phyloP scores from a whole-genome alignment of 306 rosid species.

The Pachyrhizus erosus region DNA sequence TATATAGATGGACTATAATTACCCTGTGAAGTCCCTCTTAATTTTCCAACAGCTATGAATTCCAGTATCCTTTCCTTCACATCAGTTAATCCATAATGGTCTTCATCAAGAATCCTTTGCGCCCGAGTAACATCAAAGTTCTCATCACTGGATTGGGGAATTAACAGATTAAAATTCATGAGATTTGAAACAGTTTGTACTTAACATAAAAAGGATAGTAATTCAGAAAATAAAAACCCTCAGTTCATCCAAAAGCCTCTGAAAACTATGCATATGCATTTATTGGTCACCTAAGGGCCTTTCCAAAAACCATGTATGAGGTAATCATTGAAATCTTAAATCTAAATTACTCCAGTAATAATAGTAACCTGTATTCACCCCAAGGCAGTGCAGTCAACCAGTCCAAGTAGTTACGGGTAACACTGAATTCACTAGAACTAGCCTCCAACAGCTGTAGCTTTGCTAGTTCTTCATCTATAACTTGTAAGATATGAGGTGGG shows the following conservation, averaged over 20 bases:
- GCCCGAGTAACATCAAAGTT: constrained; percentile 93
- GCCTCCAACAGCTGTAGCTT: constrained; percentile 95
- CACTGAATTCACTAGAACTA: constrained; percentile 97
- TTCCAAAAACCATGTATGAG: background rate
- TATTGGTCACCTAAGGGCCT: constrained; percentile 27
- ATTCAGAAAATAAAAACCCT: constrained; percentile 22
- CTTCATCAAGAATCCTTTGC: constrained; percentile 94
- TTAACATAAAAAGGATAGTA: constrained; percentile 16
- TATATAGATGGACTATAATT: constrained; percentile 37
- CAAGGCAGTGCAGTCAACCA: constrained; percentile 99
- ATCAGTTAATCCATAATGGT: constrained; percentile 95
- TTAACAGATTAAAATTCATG: constrained; percentile 33
- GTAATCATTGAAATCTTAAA: constrained; percentile 12
- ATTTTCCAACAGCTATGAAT: constrained; percentile 97
- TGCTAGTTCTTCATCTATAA: constrained; percentile 95
- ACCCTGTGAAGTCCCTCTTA: constrained; percentile 98
- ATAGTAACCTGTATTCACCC: constrained; percentile 89
- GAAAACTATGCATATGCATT: background rate
- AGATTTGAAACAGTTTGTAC: background rate
- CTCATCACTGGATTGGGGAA: constrained; percentile 77
- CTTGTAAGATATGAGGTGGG: constrained; percentile 93
- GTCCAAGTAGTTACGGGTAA: constrained; percentile 96
- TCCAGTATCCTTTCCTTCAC: constrained; percentile 98
- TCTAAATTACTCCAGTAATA: constrained; percentile 11
- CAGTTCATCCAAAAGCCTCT: constrained; percentile 24